Evolutionary conservation across 768 basidiomycete species (phyloP), one percentile per base, ranked within the genome.

Genomic region (Baorangia bicolor): DNA sequence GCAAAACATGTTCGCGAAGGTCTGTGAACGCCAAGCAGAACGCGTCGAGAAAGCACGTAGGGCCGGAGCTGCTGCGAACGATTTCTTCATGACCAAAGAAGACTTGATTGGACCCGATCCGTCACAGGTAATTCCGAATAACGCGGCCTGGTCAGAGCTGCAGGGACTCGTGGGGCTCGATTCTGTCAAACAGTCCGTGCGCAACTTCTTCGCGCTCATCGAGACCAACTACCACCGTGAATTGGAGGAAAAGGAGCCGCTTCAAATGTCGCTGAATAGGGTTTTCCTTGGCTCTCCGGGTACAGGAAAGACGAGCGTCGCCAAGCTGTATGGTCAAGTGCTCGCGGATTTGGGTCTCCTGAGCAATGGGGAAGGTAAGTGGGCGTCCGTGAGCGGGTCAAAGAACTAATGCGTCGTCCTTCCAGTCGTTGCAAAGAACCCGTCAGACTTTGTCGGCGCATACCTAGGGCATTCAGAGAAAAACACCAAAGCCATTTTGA

Each of bases 251-350:
- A 72, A 77, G 60, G 74, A 80, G 30, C 83, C 82, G 0, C 49
- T 84, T 18, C 72, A 77, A 42, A 64, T 83, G 39, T 81, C 84
- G 10, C 74, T 88, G 56, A 87, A 88, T 56, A 80, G 82, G 16
- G 81, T 84, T 0, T 87, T 88, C 69, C 62, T 86, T 28, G 87
- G 87, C 1, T 80, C 81, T 12, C 87, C 87, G 7, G 87, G 87
- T 3, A 87, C 87, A 0, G 87, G 87, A 0, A 89, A 88, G 65
- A 89, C 87, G 1, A 83, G 83, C 0, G 86, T 89, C 0, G 86
- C 84, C 0, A 82, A 81, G 60, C 63, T 86, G 5, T 89, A 88
- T 58, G 87, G 87, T 1, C 77, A 79, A 53, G 82, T 87, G 43
- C 66, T 89, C 13, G 79, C 74, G 0, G 85, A 87, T 46, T 64